phyloP scores from a whole-genome alignment of 2,329 filamentous ascomycete genomes.

The Colletotrichum tropicicola region DNA sequence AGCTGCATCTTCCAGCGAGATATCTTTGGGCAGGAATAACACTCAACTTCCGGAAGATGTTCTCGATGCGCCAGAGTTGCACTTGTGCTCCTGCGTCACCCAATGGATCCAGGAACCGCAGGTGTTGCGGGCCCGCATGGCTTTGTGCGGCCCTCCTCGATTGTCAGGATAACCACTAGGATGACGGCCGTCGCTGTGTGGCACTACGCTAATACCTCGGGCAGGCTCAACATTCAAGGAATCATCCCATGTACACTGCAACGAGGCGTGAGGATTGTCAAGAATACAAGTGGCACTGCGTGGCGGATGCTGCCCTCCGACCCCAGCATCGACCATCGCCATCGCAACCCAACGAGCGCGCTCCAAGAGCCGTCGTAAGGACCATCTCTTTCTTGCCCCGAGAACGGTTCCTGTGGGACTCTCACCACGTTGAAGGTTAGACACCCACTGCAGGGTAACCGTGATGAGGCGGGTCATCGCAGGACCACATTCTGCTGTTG shows the following conservation, averaged over 20 bases:
- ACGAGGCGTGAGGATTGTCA: no score
- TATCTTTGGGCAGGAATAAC: background rate
- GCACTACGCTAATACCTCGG: background rate
- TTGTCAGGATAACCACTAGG: background rate
- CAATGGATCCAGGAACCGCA: background rate
- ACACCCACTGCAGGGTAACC: background rate
- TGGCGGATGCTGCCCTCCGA: no score
- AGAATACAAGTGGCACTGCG: no score
- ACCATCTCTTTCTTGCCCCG: no score
- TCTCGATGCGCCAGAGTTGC: background rate
- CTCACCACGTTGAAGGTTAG: background rate
- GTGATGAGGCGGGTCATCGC: background rate
- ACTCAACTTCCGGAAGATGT: background rate
- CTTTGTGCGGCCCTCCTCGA: background rate
- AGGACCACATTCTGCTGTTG: background rate
- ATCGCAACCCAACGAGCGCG: no score
- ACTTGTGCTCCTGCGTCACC: constrained; percentile 4
- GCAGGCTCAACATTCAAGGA: no score
- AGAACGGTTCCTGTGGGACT: background rate
- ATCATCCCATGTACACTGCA: no score
- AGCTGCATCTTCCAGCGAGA: background rate
- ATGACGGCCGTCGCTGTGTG: background rate
- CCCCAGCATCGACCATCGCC: no score
- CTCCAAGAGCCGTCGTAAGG: no score
- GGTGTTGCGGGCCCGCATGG: background rate